Evolutionary conservation across 2,329 filamentous ascomycete species (phyloP).

Genomic region (Fonsecaea multimorphosa): DNA sequence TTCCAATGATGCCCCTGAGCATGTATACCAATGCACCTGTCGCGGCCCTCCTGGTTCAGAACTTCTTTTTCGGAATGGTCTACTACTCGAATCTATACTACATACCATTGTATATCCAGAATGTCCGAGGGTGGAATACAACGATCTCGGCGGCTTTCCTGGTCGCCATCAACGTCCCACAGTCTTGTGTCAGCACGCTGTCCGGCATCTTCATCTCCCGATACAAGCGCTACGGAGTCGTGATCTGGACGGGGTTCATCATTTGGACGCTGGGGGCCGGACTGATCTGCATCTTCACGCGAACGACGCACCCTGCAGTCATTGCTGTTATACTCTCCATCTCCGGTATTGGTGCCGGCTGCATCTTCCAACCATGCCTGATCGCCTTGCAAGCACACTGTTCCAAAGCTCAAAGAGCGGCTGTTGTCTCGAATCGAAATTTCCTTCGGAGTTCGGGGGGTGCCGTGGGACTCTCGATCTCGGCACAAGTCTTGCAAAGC

Average conservation of each 20-base stretch:
- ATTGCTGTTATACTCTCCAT: conserved; percentile 60
- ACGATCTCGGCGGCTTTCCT: conserved; percentile 16
- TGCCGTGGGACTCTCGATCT: conserved; percentile 63
- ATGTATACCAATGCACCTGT: conserved; percentile 18
- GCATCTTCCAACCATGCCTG: conserved; percentile 60
- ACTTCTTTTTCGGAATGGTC: conserved; percentile 24
- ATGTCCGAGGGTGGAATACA: conserved; percentile 15
- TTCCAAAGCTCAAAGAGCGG: conserved; percentile 63
- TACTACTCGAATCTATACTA: conserved; percentile 22
- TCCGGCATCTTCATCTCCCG: conserved; percentile 66
- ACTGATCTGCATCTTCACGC: conserved; percentile 58
- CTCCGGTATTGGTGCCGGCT: conserved; percentile 61
- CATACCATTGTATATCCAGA: conserved; percentile 19
- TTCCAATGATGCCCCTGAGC: conserved; percentile 63
- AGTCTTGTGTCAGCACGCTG: conserved; percentile 41
- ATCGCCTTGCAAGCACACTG: conserved; percentile 66
- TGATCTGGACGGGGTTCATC: conserved; percentile 58
- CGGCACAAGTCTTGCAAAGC: conserved; percentile 56
- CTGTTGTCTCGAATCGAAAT: conserved; percentile 68
- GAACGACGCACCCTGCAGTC: conserved; percentile 53
- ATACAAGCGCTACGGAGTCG: conserved; percentile 63
- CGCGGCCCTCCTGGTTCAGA: conserved; percentile 20
- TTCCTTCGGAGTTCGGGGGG: conserved; percentile 67
- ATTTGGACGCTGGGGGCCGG: conserved; percentile 61
- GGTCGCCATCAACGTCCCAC: conserved; percentile 18